These are phyloP conservation scores for Exophiala aquamarina DNA, from an alignment of 2,329 filamentous ascomycete species.

Conservation along the genomic window DNA sequence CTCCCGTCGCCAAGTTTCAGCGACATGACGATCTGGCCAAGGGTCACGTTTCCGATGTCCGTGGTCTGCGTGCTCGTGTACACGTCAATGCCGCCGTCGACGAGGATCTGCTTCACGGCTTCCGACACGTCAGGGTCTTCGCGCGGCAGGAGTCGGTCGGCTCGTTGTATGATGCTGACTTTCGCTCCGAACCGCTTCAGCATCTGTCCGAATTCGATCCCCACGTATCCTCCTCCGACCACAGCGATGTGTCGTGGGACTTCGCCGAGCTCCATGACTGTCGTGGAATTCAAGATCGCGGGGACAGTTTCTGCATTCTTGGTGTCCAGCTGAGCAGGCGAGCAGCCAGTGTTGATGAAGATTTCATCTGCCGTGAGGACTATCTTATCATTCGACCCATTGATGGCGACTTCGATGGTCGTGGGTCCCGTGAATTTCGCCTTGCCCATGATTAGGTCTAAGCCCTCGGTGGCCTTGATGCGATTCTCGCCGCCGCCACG, in stretches of 20 bases:
- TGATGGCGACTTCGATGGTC: constrained; percentile 35
- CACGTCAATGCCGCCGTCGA: constrained; percentile 49
- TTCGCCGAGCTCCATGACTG: constrained; percentile 28
- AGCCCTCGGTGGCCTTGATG: constrained; percentile 38
- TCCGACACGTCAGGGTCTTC: constrained; percentile 53
- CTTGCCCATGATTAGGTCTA: constrained; percentile 46
- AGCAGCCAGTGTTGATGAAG: constrained; percentile 29
- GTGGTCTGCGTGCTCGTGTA: constrained; percentile 37
- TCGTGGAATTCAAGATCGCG: constrained; percentile 26
- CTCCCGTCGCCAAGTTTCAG: constrained; percentile 25
- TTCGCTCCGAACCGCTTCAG: constrained; percentile 51
- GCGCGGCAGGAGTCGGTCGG: constrained; percentile 42
- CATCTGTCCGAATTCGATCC: constrained; percentile 55
- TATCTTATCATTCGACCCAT: constrained; percentile 30
- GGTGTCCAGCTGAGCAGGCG: constrained; percentile 21
- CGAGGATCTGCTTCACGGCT: constrained; percentile 43
- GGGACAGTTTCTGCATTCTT: constrained; percentile 22
- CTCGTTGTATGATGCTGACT: constrained; percentile 51
- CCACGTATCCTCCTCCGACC: constrained; percentile 55
- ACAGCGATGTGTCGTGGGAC: constrained; percentile 50
- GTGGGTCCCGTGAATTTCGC: constrained; percentile 45
- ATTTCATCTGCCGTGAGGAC: constrained; percentile 35
- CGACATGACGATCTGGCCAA: constrained; percentile 27
- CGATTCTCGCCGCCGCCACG: constrained; percentile 48
- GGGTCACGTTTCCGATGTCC: constrained; percentile 26